Conservation (phyloP, 495 filamentous ascomycete species). For the Neurospora sp. region DNA sequence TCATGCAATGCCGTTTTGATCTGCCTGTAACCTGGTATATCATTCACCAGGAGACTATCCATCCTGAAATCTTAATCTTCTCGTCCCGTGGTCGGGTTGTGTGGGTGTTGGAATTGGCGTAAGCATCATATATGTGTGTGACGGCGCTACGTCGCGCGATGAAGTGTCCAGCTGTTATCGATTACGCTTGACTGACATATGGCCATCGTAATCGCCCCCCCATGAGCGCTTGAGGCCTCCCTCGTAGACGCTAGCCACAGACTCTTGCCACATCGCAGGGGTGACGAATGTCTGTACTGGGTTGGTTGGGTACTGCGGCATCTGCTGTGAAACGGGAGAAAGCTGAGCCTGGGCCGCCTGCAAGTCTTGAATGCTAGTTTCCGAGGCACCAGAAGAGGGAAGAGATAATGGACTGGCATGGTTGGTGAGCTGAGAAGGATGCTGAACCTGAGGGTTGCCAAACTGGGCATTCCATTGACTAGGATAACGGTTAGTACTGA, state of each 20-base stretch:
- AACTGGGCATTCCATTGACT: constrained; percentile 93
- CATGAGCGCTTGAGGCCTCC: constrained; percentile 68
- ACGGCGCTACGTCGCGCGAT: not conserved
- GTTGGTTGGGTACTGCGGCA: constrained; percentile 46
- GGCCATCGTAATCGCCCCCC: constrained; percentile 47
- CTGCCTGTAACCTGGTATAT: not conserved
- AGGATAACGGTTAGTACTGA: constrained; percentile 20
- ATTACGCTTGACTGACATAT: constrained; percentile 17
- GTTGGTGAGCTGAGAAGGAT: constrained; percentile 26
- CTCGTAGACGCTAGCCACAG: constrained; percentile 81
- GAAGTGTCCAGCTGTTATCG: not conserved
- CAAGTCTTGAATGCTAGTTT: constrained; percentile 42
- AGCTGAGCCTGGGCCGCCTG: constrained; percentile 38
- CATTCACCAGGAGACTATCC: not conserved
- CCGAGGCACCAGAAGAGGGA: constrained; percentile 37
- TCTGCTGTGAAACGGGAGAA: constrained; percentile 42
- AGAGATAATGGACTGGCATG: constrained; percentile 34
- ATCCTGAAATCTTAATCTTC: not conserved
- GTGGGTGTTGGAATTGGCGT: not conserved
- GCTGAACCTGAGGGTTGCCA: constrained; percentile 49
- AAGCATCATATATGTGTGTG: not conserved
- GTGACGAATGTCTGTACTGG: constrained; percentile 63
- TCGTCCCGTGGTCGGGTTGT: not conserved
- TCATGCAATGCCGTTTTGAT: not conserved
- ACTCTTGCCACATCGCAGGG: constrained; percentile 93